phyloP scores from a whole-genome alignment of 2,329 filamentous ascomycete genomes.

The Scedosporium apiospermum region DNA sequence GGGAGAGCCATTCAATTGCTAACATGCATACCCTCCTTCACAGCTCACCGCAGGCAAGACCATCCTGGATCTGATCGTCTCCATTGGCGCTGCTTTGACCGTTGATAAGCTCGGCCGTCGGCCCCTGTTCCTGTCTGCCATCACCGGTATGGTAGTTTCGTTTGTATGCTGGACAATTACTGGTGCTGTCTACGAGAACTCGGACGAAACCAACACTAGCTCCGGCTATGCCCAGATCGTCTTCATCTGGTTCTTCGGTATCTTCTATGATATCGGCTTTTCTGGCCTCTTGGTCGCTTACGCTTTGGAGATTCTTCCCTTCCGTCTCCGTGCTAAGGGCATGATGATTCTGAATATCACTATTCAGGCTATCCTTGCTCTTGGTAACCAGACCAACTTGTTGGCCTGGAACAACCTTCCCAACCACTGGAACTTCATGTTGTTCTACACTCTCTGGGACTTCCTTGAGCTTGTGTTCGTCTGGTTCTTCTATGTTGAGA shows the following conservation, averaged over 20 bases:
- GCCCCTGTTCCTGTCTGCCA: conserved; percentile 41
- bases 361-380: conserved; percentile 50
- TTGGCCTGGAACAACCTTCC: conserved; percentile 51
- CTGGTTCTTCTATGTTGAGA: conserved; percentile 61
- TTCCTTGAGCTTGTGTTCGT: conserved; percentile 51
- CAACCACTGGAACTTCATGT: conserved; percentile 55
- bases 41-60: conserved; percentile 44
- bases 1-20: no score
- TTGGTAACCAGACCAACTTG: conserved; percentile 55
- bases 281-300: conserved; percentile 49
- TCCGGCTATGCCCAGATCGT: conserved; percentile 46
- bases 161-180: conserved; percentile 42
- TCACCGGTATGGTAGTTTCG: conserved; percentile 36
- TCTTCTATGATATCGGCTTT: conserved; percentile 52
- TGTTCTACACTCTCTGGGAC: conserved; percentile 58
- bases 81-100: conserved; percentile 40
- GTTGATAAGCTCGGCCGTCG: conserved; percentile 43
- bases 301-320: conserved; percentile 49
- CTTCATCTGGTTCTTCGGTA: conserved; percentile 50
- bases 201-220: conserved; percentile 27
- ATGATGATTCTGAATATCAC: conserved; percentile 58
- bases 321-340: conserved; percentile 47
- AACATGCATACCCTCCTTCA: background rate
- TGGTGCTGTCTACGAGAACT: conserved; percentile 43
- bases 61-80: conserved; percentile 48